Evolutionary conservation across 352 stramenopile genomes (phyloP).

Genomic region (Peronospora tabacina): DNA sequence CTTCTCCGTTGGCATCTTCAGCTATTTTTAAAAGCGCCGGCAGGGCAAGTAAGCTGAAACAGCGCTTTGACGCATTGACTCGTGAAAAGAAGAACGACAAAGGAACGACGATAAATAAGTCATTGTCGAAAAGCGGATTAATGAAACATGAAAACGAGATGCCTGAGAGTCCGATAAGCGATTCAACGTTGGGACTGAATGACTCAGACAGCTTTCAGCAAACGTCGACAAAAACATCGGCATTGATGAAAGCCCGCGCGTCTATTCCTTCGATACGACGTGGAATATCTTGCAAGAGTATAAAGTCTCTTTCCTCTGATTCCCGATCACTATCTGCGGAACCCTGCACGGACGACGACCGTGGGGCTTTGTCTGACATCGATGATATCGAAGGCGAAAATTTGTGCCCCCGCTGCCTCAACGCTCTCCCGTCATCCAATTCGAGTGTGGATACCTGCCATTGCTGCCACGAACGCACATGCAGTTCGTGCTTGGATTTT

Average conservation of each 20-base stretch:
- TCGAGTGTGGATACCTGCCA: constrained; percentile 28
- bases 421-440: constrained; percentile 23
- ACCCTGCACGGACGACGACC: constrained; percentile 22
- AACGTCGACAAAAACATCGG: constrained; percentile 12
- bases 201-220: constrained; percentile 21
- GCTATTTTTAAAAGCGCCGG: constrained; percentile 22
- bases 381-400: constrained; percentile 43
- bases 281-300: constrained; percentile 21
- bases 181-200: constrained; percentile 15
- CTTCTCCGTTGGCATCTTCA: constrained; percentile 17
- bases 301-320: constrained; percentile 15
- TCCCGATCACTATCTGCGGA: constrained; percentile 9
- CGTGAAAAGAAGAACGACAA: constrained; percentile 33
- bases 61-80: constrained; percentile 30
- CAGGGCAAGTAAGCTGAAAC: constrained; percentile 38
- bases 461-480: constrained; percentile 64
- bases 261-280: constrained; percentile 29
- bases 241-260: constrained; percentile 27
- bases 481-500: constrained; percentile 42
- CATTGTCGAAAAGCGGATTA: constrained; percentile 32
- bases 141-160: constrained; percentile 40
- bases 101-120: constrained; percentile 14
- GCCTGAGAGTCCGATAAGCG: constrained; percentile 22
- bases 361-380: constrained; percentile 27
- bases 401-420: constrained; percentile 60